Evolutionary conservation across 306 rosid species (phyloP).

Genomic region (Lablab purpureus): DNA sequence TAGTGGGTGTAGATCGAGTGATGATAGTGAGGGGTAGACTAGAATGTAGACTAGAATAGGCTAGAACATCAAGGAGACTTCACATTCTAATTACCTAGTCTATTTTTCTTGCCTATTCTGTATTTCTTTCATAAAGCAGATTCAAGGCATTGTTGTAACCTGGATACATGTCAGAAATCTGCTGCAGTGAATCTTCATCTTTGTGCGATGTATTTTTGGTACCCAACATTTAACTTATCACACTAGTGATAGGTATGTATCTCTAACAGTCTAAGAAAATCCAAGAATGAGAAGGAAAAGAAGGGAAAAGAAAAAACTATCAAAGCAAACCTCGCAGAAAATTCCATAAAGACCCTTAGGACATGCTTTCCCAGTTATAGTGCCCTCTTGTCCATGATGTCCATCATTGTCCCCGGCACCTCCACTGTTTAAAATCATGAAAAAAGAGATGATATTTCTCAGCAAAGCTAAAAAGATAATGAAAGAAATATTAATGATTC

Average conservation of each 20-base stretch:
- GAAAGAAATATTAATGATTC: too few relatives aligned
- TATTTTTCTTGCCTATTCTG: background rate
- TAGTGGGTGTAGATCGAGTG: too few relatives aligned
- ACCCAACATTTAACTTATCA: conserved; percentile 3
- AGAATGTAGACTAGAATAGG: conserved; percentile 3
- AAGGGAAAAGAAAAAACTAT: background rate
- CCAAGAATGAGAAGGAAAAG: background rate
- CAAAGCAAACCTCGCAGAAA: conserved; percentile 76
- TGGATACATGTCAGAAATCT: background rate
- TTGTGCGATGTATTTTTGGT: background rate
- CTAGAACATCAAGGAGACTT: background rate
- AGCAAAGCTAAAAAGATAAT: too few relatives aligned
- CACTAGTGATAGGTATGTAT: conserved; percentile 30
- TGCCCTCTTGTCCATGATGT: conserved; percentile 75
- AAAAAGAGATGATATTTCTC: conserved; percentile 45
- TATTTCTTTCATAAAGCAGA: background rate
- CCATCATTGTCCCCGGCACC: conserved; percentile 88
- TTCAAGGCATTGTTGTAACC: background rate
- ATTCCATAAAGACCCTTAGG: conserved; percentile 93
- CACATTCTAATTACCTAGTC: background rate
- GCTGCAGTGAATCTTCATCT: background rate
- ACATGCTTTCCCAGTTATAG: conserved; percentile 88
- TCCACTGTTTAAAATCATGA: conserved; percentile 71
- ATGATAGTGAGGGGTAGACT: background rate
- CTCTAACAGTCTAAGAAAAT: conserved; percentile 29